Evolutionary conservation across 2,329 filamentous ascomycete species (phyloP), one percentile per base, ranked within the genome.

Genomic region (Chrysoporthe deuterocubensis): DNA sequence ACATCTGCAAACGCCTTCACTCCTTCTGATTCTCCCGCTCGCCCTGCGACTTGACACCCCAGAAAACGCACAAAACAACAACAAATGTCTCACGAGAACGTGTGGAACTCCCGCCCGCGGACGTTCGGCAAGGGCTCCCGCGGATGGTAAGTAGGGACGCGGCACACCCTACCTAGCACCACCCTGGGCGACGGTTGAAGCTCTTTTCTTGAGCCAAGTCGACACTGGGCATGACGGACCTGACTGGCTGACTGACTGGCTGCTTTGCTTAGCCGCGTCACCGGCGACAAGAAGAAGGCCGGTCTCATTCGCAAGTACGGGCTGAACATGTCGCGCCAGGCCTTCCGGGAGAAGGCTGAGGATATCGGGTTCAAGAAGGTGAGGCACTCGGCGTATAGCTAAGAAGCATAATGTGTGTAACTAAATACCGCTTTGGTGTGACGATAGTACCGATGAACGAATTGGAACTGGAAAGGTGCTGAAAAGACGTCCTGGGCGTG

Each of bases 261-360:
- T 26, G 26, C 26, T 26, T 26, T 26, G 26, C 26, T 26, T 26
- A 26, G 59, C 62, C 67, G 66, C 56, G 62, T 44, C 50, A 62
- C 68, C 21, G 69, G 59, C 68, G 78, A 92, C 89, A 89, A 90
- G 77, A 91, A 94, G 87, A 88, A 87, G 81, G 90, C 91, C 78
- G 92, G 92, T 91, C 86, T 94, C 75, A 93, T 94, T 86, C 90
- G 92, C 84, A 94, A 94, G 84, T 94, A 94, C 83, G 91, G 92
- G 77, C 84, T 93, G 74, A 90, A 91, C 76, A 83, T 85, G 76
- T 85, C 83, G 80, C 80, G 83, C 78, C 83, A 85, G 76, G 84
- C 83, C 77, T 85, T 83, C 78, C 77, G 82, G 74, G 82, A 84
- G 77, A 83, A 83, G 77, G 78, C 81, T 40, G 72, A 79, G 70